Conservation (phyloP, 1,139 yeast genomes). For the Hansenula anomala region DNA sequence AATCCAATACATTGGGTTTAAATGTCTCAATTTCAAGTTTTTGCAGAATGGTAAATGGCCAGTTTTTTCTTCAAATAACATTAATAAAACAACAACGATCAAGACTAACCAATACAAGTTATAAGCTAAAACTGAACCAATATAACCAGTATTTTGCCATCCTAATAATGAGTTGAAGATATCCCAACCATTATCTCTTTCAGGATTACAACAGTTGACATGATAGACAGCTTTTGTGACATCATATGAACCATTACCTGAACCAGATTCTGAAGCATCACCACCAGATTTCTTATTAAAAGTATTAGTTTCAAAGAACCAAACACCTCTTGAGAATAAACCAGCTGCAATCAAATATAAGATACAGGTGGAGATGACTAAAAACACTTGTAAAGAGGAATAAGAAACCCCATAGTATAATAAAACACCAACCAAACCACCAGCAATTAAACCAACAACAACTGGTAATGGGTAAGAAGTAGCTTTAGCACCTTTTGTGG, state of each 20-base stretch:
- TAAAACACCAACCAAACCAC: conserved; percentile 54
- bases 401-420: conserved; percentile 70
- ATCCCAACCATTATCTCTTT: conserved; percentile 83
- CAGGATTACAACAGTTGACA: conserved; percentile 87
- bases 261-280: conserved; percentile 80
- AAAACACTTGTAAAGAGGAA: conserved; percentile 66
- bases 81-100: conserved; percentile 42
- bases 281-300: conserved; percentile 66
- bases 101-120: conserved; percentile 72
- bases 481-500: conserved; percentile 42
- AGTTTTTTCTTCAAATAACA: conserved; percentile 63
- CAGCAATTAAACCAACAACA: conserved; percentile 65
- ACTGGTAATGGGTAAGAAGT: conserved; percentile 77
- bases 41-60: conserved; percentile 56
- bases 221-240: conserved; percentile 75
- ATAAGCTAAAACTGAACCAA: conserved; percentile 76
- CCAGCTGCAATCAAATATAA: conserved; percentile 81
- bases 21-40: conserved; percentile 41
- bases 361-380: conserved; percentile 74
- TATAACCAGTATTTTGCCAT: conserved; percentile 86
- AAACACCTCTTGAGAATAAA: conserved; percentile 76
- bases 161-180: conserved; percentile 77
- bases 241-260: conserved; percentile 86
- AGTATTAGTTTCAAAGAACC: conserved; percentile 67
- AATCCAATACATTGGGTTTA: conserved; percentile 65